Evolutionary conservation across 208 protist species (phyloP).

Genomic region (Leishmania tropica): DNA sequence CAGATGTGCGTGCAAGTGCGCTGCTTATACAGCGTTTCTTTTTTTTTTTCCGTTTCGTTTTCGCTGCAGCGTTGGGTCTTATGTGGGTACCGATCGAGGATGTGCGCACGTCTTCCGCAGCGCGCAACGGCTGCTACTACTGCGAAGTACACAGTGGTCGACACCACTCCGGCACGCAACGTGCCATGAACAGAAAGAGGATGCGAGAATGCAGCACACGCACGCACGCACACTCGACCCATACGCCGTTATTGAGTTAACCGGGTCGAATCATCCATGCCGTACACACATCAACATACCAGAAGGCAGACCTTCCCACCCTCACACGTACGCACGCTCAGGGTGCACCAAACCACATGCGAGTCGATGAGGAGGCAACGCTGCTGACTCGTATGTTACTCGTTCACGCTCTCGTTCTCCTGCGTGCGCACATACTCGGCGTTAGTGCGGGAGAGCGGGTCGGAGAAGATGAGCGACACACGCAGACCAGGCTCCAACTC

Average conservation of each 20-base stretch:
- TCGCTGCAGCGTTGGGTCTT: too few relatives aligned
- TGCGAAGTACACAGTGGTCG: not conserved
- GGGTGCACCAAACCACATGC: not conserved
- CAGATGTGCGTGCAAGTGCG: not conserved
- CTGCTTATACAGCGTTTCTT: not conserved
- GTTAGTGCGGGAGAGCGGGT: constrained; percentile 40
- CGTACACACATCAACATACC: too few relatives aligned
- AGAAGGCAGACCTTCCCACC: not conserved
- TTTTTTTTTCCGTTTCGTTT: too few relatives aligned
- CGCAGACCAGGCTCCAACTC: constrained; percentile 63
- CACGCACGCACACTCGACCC: not conserved
- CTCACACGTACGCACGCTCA: not conserved
- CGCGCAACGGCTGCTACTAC: too few relatives aligned
- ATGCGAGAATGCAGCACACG: not conserved
- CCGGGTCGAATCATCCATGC: not conserved
- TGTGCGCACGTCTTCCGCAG: too few relatives aligned
- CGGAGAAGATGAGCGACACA: constrained; percentile 64
- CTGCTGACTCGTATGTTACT: not conserved
- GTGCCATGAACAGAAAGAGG: not conserved
- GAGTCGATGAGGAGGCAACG: not conserved
- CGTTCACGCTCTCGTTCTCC: constrained; percentile 23
- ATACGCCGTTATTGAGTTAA: not conserved
- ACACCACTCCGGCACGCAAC: not conserved
- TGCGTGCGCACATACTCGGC: constrained; percentile 43
- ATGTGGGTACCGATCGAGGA: too few relatives aligned